phyloP scores from a whole-genome alignment of 257 asterid species.

The Solanum ahanhuiri region DNA sequence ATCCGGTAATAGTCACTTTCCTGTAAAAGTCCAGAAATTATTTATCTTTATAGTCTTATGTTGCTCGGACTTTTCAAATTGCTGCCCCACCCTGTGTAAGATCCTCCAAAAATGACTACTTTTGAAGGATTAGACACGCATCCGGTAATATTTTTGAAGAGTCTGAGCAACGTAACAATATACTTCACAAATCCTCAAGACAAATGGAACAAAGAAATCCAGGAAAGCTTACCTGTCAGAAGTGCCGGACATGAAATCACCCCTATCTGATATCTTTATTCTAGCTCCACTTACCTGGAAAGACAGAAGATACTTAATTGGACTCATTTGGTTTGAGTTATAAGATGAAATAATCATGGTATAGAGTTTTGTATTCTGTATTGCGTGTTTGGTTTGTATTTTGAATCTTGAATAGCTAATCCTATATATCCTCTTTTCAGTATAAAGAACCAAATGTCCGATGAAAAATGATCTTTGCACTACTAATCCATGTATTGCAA shows the following conservation, averaged over 20 bases:
- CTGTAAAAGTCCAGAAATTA: conserved; percentile 7
- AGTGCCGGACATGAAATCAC: conserved; percentile 90
- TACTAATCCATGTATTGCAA: neutral
- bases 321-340: neutral
- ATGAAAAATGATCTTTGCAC: neutral
- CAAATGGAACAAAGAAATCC: neutral
- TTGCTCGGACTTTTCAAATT: neutral
- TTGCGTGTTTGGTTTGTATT: neutral
- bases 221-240: conserved; percentile 48
- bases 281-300: conserved; percentile 92
- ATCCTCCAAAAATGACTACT: neutral
- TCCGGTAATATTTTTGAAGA: neutral
- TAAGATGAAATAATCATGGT: neutral
- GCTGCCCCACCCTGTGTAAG: neutral
- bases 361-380: neutral
- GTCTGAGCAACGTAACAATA: neutral
- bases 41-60: neutral
- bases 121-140: neutral
- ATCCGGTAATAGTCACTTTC: conserved; percentile 40
- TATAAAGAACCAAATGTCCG: neutral
- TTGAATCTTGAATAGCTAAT: neutral
- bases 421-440: neutral
- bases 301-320: neutral
- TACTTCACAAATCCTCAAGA: neutral
- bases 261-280: conserved; percentile 89